A percentile compares a stretch with the other conserved stretches of the same genome.
Evolutionary conservation across 306 rosid genomes (phyloP).

Genomic region (Prunus campanulata): DNA sequence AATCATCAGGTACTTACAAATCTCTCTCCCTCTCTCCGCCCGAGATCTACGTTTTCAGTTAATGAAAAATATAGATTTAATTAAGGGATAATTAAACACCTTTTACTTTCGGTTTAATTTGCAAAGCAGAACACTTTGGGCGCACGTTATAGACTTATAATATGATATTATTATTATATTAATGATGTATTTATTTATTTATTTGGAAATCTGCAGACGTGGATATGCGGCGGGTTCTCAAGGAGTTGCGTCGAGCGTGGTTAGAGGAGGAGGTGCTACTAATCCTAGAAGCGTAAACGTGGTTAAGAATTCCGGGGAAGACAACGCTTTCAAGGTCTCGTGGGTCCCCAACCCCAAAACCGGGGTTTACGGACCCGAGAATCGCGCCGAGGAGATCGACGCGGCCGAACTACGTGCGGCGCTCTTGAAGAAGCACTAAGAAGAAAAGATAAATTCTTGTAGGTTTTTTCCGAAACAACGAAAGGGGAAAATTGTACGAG

Average conservation of each 20-base stretch:
- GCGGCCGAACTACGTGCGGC: slow-evolving; percentile 69
- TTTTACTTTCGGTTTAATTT: not conserved
- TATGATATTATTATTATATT: not conserved
- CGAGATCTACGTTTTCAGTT: too few relatives aligned
- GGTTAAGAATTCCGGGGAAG: slow-evolving; percentile 47
- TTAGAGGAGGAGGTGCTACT: slow-evolving; percentile 30
- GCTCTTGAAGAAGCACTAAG: slow-evolving; percentile 49
- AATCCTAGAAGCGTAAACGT: slow-evolving; percentile 22
- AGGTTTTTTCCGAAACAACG: not conserved
- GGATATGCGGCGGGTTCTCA: slow-evolving; percentile 62
- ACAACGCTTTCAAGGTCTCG: slow-evolving; percentile 47
- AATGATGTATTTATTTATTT: not conserved
- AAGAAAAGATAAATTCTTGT: not conserved
- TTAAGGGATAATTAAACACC: not conserved
- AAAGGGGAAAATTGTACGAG: not conserved
- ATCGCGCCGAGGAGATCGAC: slow-evolving; percentile 53
- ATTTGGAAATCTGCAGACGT: slow-evolving; percentile 41
- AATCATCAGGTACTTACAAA: slow-evolving; percentile 44
- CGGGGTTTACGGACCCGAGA: slow-evolving; percentile 80
- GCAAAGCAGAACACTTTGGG: not conserved
- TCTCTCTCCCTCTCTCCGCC: too few relatives aligned
- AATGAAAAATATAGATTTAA: too few relatives aligned
- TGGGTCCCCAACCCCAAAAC: slow-evolving; percentile 95
- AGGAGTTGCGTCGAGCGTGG: slow-evolving; percentile 38
- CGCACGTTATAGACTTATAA: not conserved